Evolutionary conservation across 2,329 filamentous ascomycete genomes (phyloP).

Genomic region (Colletotrichum liriopes): DNA sequence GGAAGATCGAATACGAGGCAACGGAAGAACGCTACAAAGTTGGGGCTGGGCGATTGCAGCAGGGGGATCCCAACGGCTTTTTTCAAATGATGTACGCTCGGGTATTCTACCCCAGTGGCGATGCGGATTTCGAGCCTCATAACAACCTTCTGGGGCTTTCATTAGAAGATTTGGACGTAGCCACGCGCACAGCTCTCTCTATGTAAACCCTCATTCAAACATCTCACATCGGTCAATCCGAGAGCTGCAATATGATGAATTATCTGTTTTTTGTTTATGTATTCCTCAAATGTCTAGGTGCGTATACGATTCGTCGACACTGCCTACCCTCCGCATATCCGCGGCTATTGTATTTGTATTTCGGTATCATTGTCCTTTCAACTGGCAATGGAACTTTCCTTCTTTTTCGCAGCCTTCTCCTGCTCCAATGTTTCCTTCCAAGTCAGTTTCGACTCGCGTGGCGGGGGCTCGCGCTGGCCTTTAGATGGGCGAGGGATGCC

Average conservation of each 20-base stretch:
- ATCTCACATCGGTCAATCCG: no score
- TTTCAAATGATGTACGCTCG: conserved; percentile 47
- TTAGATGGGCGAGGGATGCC: not conserved
- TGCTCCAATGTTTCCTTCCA: conserved; percentile 19
- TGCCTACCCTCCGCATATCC: not conserved
- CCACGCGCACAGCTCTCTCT: conserved; percentile 53
- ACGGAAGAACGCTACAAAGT: conserved; percentile 64
- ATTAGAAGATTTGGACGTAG: conserved; percentile 71
- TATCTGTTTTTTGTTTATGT: not conserved
- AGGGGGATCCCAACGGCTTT: conserved; percentile 59
- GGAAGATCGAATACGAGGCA: conserved; percentile 59
- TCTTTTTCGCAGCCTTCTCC: conserved; percentile 9
- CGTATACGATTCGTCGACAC: not conserved
- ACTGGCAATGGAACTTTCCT: not conserved
- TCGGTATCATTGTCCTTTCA: not conserved
- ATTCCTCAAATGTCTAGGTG: no score
- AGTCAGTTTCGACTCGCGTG: conserved; percentile 28
- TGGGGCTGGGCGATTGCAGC: conserved; percentile 60
- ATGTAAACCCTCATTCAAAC: not conserved
- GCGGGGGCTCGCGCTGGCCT: conserved; percentile 18
- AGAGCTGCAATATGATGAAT: not conserved
- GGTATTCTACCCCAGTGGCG: conserved; percentile 19
- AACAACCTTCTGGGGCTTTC: conserved; percentile 71
- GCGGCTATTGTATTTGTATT: not conserved
- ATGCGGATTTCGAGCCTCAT: conserved; percentile 44